Base-by-base conservation (phyloP, 306 rosid genomes). In the Benincasa hispida region DNA sequence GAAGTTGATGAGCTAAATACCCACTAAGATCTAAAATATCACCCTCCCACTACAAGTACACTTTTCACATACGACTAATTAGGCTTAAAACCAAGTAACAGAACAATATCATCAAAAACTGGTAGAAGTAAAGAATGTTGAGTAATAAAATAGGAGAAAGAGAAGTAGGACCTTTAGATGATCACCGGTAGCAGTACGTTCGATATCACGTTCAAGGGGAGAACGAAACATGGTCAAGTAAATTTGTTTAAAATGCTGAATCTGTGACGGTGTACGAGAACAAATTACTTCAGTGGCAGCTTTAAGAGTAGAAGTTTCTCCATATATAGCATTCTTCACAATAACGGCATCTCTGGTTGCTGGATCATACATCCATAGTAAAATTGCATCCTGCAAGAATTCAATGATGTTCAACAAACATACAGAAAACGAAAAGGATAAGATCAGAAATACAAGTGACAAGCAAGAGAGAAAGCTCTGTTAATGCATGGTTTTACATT, bases 331-430 rank as follows among this genome's bases (percentile, higher is more conserved):
- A 78, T 87, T 80, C 83, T 48, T 79, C 58, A 91, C 68, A 45
- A 88, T 75, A 1, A 78, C 34, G 5, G 93, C 97, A 74, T 93
- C 98, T 2, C 97, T 86, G n/a, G 84, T 87, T 0, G 89, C 88
- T 21, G 97, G 93, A 82, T 91, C 97, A 68, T 90, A 83, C 79
- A 93, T 81, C 98, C 98, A 93, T 35, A 89, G 91, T 50, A 88
- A 60, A 67, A 93, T 76, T 13, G 96, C 95, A 72, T 55, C 87
- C 96, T 92, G 85, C 13, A 77, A 25, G 3, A 54, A 74, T 19
- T 79, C 12, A 1, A 30, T 17, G 42, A 28, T 61, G 12, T 61
- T 35, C 61, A 56, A 56, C 13, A 55, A n/a, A 55, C 10, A 55
- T 55, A 55, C 32, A 57, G 21, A 60, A 60, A 60, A 60, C 0